Percentiles rank a stretch among this genome's conserved stretches.
Evolutionary conservation across 2,329 filamentous ascomycete species (phyloP).

Genomic region (Diplodia seriata): DNA sequence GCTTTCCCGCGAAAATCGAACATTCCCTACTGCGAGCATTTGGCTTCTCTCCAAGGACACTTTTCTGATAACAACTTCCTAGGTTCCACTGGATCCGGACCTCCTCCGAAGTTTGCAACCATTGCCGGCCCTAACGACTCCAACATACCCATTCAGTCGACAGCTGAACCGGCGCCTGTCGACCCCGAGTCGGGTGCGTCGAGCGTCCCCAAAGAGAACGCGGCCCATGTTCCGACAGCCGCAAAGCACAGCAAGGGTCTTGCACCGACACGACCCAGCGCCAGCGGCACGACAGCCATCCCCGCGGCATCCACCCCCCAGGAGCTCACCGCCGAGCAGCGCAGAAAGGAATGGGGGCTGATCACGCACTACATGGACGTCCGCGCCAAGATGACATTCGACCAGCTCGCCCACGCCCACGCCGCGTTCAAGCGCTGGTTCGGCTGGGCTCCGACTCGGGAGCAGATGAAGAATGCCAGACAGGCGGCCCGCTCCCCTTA

Average conservation of each 20-base stretch:
- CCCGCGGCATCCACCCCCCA: not conserved
- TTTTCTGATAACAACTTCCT: not conserved
- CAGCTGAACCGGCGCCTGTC: not conserved
- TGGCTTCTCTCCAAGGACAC: not conserved
- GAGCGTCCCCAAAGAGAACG: not conserved
- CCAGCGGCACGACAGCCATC: not conserved
- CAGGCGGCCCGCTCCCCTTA: not conserved
- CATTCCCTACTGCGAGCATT: not conserved
- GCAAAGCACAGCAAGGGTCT: no score
- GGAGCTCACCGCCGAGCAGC: not conserved
- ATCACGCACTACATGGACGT: conserved; percentile 11
- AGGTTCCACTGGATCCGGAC: not conserved
- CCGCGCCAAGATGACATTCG: not conserved
- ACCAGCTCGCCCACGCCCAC: not conserved
- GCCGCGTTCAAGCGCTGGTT: conserved; percentile 11
- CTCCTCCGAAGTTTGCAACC: not conserved
- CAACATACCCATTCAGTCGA: not conserved
- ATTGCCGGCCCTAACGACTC: not conserved
- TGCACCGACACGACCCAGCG: not conserved
- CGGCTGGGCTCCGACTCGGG: not conserved
- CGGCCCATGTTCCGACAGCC: not conserved
- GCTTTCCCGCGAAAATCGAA: no score
- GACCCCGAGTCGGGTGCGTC: not conserved
- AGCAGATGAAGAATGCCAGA: conserved; percentile 1
- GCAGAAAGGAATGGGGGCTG: not conserved